These are phyloP conservation scores for Puccinia triticina DNA, from an alignment of 1,284 basidiomycete genomes.

Conservation along the genomic window DNA sequence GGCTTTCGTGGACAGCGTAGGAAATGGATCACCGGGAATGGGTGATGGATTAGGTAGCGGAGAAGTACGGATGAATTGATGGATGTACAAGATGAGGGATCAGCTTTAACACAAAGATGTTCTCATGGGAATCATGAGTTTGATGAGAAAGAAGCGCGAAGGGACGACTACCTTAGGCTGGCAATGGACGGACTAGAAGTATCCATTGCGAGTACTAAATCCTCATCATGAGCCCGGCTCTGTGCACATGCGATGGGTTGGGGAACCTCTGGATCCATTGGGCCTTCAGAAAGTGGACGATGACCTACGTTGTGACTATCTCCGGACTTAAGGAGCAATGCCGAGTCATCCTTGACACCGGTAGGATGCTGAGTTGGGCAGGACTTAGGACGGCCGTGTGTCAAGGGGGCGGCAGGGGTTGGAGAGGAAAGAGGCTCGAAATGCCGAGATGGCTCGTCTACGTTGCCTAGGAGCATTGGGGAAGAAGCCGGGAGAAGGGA, in stretches of 20 bases:
- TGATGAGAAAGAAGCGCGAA: neutral
- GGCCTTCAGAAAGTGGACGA: neutral
- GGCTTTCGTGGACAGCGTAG: neutral
- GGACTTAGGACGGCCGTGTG: neutral
- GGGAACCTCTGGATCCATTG: neutral
- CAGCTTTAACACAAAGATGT: neutral
- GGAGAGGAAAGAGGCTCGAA: conserved; percentile 3
- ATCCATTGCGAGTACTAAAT: neutral
- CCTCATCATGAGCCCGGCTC: neutral
- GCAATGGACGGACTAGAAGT: conserved; percentile 3
- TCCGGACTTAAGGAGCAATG: neutral
- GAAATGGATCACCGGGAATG: neutral
- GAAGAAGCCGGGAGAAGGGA: conserved; percentile 13
- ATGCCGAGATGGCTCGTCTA: neutral
- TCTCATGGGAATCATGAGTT: neutral
- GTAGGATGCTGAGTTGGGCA: neutral
- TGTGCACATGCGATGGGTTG: neutral
- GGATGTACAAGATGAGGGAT: neutral
- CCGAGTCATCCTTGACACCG: neutral
- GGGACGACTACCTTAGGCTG: neutral
- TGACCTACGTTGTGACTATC: neutral
- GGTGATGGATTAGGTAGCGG: neutral
- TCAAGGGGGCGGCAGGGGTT: neutral
- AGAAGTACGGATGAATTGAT: neutral
- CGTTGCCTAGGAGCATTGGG: neutral